phyloP scores from a whole-genome alignment of 768 basidiomycete genomes.

The Hemileccinum rubropunctum region DNA sequence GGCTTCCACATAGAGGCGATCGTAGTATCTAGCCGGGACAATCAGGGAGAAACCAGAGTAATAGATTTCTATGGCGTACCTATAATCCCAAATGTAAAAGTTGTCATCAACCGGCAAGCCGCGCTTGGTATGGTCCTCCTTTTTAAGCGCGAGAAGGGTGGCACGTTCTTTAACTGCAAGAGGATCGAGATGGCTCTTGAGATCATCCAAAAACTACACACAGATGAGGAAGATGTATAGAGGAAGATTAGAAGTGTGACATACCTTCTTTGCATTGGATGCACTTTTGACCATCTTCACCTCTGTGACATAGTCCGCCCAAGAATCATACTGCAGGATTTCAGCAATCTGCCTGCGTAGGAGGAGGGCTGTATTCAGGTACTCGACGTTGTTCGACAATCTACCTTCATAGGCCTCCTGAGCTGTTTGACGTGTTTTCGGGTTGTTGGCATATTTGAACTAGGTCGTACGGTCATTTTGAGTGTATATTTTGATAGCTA shows the following conservation, averaged over 20 bases:
- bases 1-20: slow-evolving; percentile 53
- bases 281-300: slow-evolving; percentile 82
- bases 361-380: slow-evolving; percentile 64
- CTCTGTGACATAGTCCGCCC: slow-evolving; percentile 85
- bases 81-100: slow-evolving; percentile 85
- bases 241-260: slow-evolving; percentile 4
- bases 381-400: slow-evolving; percentile 63
- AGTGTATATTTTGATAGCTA: background rate
- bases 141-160: slow-evolving; percentile 68
- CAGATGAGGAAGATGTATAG: background rate
- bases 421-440: slow-evolving; percentile 64
- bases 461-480: slow-evolving; percentile 26
- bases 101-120: slow-evolving; percentile 64
- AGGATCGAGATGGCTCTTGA: slow-evolving; percentile 70
- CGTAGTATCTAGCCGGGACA: slow-evolving; percentile 26
- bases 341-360: slow-evolving; percentile 68
- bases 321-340: slow-evolving; percentile 71
- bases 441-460: slow-evolving; percentile 79
- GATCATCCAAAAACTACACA: slow-evolving; percentile 70
- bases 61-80: slow-evolving; percentile 34
- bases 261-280: slow-evolving; percentile 54
- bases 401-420: slow-evolving; percentile 68
- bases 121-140: slow-evolving; percentile 62
- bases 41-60: background rate
- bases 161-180: slow-evolving; percentile 67